These are phyloP conservation scores for Trichoderma gracile DNA, from an alignment of 2,329 filamentous ascomycete genomes.

Conservation along the genomic window DNA sequence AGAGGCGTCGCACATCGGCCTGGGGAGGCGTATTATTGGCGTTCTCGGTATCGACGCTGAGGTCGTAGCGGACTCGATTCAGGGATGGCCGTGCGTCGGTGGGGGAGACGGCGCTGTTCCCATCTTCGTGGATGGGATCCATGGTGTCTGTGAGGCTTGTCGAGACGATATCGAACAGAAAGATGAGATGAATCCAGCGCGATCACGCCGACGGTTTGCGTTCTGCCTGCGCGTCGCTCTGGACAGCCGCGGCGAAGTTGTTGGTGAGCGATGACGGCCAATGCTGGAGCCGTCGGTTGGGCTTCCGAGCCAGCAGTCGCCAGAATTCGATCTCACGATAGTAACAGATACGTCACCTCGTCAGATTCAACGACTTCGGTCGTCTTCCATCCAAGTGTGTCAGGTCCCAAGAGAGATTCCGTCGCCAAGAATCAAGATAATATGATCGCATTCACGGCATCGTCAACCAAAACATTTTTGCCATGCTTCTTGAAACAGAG, in stretches of 20 bases:
- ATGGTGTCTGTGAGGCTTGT: constrained; percentile 4
- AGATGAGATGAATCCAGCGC: not conserved
- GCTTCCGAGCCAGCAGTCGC: not conserved
- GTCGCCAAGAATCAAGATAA: no score
- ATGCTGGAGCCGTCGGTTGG: not conserved
- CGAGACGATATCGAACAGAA: no score
- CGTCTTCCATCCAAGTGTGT: constrained; percentile 3
- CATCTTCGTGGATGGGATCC: not conserved
- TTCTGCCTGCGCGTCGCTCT: not conserved
- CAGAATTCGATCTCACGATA: not conserved
- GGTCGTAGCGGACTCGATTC: constrained; percentile 35
- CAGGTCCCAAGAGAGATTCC: no score
- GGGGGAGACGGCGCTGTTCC: not conserved
- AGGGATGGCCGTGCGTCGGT: not conserved
- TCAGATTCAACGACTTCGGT: no score
- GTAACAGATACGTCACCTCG: not conserved
- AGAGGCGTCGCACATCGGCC: constrained; percentile 19
- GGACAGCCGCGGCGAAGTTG: not conserved
- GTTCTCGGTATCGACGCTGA: constrained; percentile 35
- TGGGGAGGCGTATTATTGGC: constrained; percentile 27
- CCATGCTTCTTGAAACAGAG: no score
- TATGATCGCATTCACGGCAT: no score
- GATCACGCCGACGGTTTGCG: not conserved
- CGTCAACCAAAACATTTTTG: no score
- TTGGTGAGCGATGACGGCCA: not conserved